A percentile compares a stretch with the other conserved stretches of the same genome.
Evolutionary conservation across 2,329 filamentous ascomycete species (phyloP).

Genomic region (Aspergillus sp.): DNA sequence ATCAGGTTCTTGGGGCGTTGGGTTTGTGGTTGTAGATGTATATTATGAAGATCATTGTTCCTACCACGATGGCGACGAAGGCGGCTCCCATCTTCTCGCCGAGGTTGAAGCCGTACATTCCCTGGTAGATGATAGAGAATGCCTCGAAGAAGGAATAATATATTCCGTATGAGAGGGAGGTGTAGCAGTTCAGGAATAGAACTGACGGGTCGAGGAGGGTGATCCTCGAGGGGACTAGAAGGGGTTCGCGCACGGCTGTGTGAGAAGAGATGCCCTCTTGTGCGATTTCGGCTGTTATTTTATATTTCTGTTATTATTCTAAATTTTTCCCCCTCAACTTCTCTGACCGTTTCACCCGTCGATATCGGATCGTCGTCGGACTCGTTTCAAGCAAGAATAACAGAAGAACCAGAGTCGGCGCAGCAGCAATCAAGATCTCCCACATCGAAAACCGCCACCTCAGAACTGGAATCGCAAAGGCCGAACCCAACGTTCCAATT

Average conservation of each 20-base stretch:
- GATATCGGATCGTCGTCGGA: constrained; percentile 53
- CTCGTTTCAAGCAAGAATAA: constrained; percentile 59
- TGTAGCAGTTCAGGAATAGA: constrained; percentile 56
- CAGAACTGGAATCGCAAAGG: constrained; percentile 49
- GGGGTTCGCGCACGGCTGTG: constrained; percentile 38
- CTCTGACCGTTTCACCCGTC: constrained; percentile 55
- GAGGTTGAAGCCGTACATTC: constrained; percentile 52
- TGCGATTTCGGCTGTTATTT: neutral
- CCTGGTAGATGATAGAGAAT: constrained; percentile 58
- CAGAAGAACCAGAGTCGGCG: constrained; percentile 53
- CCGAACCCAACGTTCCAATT: constrained; percentile 55
- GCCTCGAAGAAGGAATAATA: constrained; percentile 56
- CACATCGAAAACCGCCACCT: constrained; percentile 17
- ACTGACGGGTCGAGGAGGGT: constrained; percentile 57
- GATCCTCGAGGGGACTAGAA: constrained; percentile 57
- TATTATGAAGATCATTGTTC: constrained; percentile 43
- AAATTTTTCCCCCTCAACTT: no score
- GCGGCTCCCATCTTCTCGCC: constrained; percentile 53
- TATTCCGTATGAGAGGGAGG: constrained; percentile 48
- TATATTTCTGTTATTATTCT: neutral
- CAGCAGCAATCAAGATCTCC: constrained; percentile 18
- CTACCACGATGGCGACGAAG: constrained; percentile 54
- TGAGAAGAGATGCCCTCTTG: neutral
- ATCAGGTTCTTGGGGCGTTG: constrained; percentile 47
- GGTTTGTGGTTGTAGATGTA: constrained; percentile 50